Conservation (phyloP, 768 basidiomycete genomes). For the Collybiopsis confluens region DNA sequence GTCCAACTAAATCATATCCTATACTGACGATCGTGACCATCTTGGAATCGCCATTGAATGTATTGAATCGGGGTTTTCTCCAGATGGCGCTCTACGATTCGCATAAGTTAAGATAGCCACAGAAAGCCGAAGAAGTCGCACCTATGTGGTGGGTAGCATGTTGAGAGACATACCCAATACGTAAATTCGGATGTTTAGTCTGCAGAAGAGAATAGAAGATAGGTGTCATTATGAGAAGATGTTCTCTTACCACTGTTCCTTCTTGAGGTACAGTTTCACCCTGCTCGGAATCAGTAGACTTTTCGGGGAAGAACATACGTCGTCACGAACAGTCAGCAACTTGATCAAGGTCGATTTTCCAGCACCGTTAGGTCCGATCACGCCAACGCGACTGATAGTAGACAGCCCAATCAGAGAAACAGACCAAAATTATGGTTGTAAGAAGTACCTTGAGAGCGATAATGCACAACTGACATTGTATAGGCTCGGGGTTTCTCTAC, state of each 20-base stretch:
- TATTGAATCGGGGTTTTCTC: conserved; percentile 97
- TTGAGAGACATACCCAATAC: conserved; percentile 96
- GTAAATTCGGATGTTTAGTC: conserved; percentile 86
- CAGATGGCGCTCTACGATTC: conserved; percentile 73
- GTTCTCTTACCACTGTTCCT: conserved; percentile 57
- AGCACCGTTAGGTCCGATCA: conserved; percentile 91
- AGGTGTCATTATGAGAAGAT: too few relatives aligned
- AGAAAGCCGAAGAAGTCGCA: conserved; percentile 23
- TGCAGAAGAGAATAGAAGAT: too few relatives aligned
- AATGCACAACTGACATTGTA: conserved; percentile 88
- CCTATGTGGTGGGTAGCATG: conserved; percentile 97
- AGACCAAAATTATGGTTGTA: conserved; percentile 10
- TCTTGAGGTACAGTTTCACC: conserved; percentile 91
- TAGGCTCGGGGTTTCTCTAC: conserved; percentile 73
- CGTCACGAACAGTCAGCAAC: conserved; percentile 72
- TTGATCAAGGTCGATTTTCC: conserved; percentile 97
- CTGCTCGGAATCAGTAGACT: conserved; percentile 29
- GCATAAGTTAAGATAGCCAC: neutral
- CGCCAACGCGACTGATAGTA: conserved; percentile 73
- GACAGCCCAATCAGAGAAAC: conserved; percentile 17
- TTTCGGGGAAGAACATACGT: conserved; percentile 7
- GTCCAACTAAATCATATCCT: conserved; percentile 10
- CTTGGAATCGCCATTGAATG: conserved; percentile 99
- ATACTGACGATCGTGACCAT: conserved; percentile 87
- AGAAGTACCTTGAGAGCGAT: conserved; percentile 77